phyloP scores from a whole-genome alignment of 2,329 filamentous ascomycete genomes.

The Aspergillus clavatus region DNA sequence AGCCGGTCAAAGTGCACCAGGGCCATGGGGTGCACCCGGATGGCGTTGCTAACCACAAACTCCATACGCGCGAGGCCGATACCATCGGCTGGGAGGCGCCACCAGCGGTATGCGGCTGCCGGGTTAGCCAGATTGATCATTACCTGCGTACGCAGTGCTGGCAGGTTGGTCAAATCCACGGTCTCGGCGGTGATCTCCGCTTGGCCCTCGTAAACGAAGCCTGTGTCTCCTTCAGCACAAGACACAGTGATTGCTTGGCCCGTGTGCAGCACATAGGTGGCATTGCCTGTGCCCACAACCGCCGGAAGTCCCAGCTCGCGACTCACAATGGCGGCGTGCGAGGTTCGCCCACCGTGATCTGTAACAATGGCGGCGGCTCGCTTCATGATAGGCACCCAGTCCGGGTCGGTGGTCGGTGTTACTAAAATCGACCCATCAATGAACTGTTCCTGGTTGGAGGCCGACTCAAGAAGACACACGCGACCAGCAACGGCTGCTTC shows the following conservation, averaged over 20 bases:
- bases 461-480: constrained; percentile 30
- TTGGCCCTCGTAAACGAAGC: constrained; percentile 36
- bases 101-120: constrained; percentile 38
- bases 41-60: constrained; percentile 37
- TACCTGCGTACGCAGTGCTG: constrained; percentile 25
- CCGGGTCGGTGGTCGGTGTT: constrained; percentile 34
- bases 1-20: constrained; percentile 32
- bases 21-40: constrained; percentile 37
- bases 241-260: constrained; percentile 38
- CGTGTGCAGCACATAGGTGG: constrained; percentile 35
- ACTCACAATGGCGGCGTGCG: constrained; percentile 41
- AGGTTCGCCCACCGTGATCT: constrained; percentile 29
- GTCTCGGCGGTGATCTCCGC: constrained; percentile 31
- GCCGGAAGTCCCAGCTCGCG: constrained; percentile 38
- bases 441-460: constrained; percentile 31
- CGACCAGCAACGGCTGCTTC: constrained; percentile 31
- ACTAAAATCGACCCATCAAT: constrained; percentile 34
- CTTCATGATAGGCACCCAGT: constrained; percentile 41
- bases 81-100: constrained; percentile 36
- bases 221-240: constrained; percentile 36
- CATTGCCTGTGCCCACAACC: constrained; percentile 34
- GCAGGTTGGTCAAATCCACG: constrained; percentile 25
- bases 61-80: constrained; percentile 42
- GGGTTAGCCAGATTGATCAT: constrained; percentile 41
- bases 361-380: constrained; percentile 35